phyloP scores from a whole-genome alignment of 2,329 filamentous ascomycete species.

The Incumbomyces delicatus region DNA sequence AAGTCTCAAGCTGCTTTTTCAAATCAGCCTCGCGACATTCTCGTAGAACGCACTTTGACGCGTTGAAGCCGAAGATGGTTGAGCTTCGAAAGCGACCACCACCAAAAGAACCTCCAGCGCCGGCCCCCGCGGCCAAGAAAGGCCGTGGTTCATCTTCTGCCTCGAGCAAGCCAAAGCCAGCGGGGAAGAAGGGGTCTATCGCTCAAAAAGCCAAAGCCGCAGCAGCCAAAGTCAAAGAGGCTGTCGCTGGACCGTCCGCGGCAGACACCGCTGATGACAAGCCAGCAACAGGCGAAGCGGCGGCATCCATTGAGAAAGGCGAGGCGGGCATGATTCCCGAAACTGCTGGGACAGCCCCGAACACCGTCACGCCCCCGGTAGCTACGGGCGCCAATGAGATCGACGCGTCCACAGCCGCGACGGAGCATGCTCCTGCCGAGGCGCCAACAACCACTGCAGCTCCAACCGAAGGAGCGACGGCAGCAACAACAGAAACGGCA shows the following conservation, averaged over 20 bases:
- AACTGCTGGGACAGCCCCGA: conserved; percentile 6
- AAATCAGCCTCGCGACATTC: no score
- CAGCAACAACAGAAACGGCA: not conserved
- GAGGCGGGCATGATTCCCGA: conserved; percentile 6
- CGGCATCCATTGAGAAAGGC: conserved; percentile 1
- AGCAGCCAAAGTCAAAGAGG: conserved; percentile 24
- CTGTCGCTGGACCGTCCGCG: conserved; percentile 10
- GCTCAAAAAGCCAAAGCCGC: conserved; percentile 24
- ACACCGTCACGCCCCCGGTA: not conserved
- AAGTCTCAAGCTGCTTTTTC: no score
- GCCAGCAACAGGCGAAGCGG: not conserved
- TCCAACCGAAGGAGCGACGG: no score
- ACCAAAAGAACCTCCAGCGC: conserved; percentile 37
- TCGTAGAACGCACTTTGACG: no score
- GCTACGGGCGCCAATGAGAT: no score
- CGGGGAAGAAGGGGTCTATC: conserved; percentile 1
- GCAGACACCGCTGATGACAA: not conserved
- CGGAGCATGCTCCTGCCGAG: not conserved
- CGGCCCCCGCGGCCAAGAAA: conserved; percentile 39
- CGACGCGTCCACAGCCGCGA: no score
- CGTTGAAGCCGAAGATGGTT: conserved; percentile 28
- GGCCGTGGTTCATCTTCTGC: conserved; percentile 24
- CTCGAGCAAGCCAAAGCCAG: conserved; percentile 11
- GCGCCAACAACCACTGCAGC: not conserved
- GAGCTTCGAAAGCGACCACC: conserved; percentile 56